Conservation (phyloP, 2,329 filamentous ascomycete species). For the Diaporthe sp. region DNA sequence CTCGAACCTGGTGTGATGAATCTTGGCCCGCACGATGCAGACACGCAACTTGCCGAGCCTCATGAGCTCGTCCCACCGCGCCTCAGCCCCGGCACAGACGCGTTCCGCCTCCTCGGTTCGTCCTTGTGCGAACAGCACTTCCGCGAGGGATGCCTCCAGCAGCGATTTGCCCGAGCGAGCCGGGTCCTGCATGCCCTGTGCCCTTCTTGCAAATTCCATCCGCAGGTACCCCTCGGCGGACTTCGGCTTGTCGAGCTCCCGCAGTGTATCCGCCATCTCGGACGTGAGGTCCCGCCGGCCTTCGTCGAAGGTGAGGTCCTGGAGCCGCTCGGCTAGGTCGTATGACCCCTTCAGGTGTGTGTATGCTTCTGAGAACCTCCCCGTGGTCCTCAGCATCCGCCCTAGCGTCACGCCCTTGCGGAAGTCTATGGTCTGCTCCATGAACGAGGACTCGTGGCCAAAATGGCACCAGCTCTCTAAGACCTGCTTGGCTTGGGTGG, state of each 20-base stretch:
- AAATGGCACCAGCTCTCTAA: background rate
- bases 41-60: conserved; percentile 6
- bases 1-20: background rate
- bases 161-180: background rate
- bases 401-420: background rate
- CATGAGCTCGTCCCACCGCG: background rate
- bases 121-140: conserved; percentile 1
- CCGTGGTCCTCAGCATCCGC: background rate
- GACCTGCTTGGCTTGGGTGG: background rate
- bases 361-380: background rate
- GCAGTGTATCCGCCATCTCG: conserved; percentile 1
- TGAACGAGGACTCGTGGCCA: background rate
- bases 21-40: conserved; percentile 1
- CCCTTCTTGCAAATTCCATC: background rate
- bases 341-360: background rate
- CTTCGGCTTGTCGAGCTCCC: conserved; percentile 21
- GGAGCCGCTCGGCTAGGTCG: background rate
- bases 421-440: background rate
- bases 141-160: background rate
- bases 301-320: background rate
- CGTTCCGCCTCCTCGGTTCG: background rate
- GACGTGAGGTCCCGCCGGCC: background rate
- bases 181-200: background rate
- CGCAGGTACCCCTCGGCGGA: background rate
- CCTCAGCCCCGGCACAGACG: background rate